Percentiles rank a stretch among this genome's conserved stretches.
These are phyloP conservation scores for Madurella mycetomatis DNA, from an alignment of 2,329 filamentous ascomycete genomes.

Conservation along the genomic window DNA sequence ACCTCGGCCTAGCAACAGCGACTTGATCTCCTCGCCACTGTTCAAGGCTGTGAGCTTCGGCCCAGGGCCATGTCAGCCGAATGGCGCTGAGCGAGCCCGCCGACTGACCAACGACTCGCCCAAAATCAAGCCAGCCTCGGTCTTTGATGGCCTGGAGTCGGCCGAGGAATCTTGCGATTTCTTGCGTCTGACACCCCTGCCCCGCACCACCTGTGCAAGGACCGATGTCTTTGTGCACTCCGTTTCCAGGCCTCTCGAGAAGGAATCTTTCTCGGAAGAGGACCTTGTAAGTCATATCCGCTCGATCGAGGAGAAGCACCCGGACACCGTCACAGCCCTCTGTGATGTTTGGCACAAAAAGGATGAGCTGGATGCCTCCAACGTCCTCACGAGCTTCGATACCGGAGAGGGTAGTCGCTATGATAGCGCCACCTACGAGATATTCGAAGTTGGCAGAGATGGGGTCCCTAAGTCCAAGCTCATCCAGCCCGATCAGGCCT, in stretches of 20 bases:
- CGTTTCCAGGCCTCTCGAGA: slow-evolving; percentile 5
- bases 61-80: neutral
- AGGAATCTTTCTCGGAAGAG: slow-evolving; percentile 36
- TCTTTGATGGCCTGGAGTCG: slow-evolving; percentile 8
- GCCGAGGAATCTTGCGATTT: slow-evolving; percentile 17
- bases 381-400: slow-evolving; percentile 28
- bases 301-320: slow-evolving; percentile 37
- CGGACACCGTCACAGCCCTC: slow-evolving; percentile 36
- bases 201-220: slow-evolving; percentile 53
- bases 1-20: slow-evolving; percentile 1
- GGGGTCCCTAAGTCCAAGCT: slow-evolving; percentile 38
- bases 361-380: slow-evolving; percentile 31
- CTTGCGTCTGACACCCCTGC: slow-evolving; percentile 24
- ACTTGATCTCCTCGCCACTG: neutral
- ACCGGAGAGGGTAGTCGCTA: slow-evolving; percentile 35
- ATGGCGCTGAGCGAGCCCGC: neutral
- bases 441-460: slow-evolving; percentile 51
- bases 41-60: neutral
- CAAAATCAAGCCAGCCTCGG: slow-evolving; percentile 7
- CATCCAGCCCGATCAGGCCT: slow-evolving; percentile 32
- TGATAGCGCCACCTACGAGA: slow-evolving; percentile 50
- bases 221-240: slow-evolving; percentile 37
- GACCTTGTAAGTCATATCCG: slow-evolving; percentile 40
- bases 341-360: slow-evolving; percentile 33
- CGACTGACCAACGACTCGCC: slow-evolving; percentile 3